These are phyloP conservation scores for Ustilago crameri DNA, from an alignment of 1,284 basidiomycete genomes.

Conservation along the genomic window DNA sequence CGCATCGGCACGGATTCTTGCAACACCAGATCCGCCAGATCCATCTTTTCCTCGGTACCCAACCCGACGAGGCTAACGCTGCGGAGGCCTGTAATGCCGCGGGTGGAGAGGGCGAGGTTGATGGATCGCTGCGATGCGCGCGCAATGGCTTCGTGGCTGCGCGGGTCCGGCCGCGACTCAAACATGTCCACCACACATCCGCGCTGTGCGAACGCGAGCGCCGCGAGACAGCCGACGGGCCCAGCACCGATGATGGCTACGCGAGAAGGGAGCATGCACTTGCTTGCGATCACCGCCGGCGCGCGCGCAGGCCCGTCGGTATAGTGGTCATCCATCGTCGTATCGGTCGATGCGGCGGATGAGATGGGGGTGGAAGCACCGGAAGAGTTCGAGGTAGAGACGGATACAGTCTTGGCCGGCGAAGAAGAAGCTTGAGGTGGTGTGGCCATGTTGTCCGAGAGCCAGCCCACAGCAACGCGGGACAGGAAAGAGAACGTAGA, in stretches of 20 bases:
- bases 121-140: constrained; percentile 76
- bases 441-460: too few species aligned
- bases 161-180: constrained; percentile 79
- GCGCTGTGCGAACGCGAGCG: constrained; percentile 83
- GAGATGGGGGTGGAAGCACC: background rate
- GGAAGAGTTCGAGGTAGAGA: background rate
- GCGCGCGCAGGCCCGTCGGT: background rate
- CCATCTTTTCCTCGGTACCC: constrained; percentile 49
- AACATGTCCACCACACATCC: constrained; percentile 92
- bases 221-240: constrained; percentile 91
- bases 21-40: constrained; percentile 79
- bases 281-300: constrained; percentile 11
- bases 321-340: too few species aligned
- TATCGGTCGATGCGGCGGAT: too few species aligned
- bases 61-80: constrained; percentile 71
- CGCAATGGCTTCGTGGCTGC: constrained; percentile 41
- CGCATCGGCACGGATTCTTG: constrained; percentile 89
- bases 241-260: constrained; percentile 80
- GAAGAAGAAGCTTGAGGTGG: too few species aligned
- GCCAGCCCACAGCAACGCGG: too few species aligned
- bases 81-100: constrained; percentile 87
- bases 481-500: too few species aligned
- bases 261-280: constrained; percentile 34
- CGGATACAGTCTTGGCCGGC: constrained; percentile 2
- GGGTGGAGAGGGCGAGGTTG: constrained; percentile 93